Evolutionary conservation across 257 asterid species (phyloP).

Genomic region (Solanum infundibuliforme): DNA sequence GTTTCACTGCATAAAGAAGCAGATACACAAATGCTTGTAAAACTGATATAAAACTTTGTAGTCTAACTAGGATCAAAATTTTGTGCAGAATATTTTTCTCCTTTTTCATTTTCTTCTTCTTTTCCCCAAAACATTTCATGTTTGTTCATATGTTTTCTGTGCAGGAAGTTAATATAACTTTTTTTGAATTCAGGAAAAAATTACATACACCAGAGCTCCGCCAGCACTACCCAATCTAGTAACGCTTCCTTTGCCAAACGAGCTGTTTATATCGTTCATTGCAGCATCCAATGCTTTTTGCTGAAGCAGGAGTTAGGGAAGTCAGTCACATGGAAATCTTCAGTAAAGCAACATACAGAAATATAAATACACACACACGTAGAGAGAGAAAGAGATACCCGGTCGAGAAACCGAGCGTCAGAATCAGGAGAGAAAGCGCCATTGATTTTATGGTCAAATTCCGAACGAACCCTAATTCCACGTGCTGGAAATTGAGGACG

Average conservation of each 20-base stretch:
- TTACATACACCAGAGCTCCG: constrained; percentile 90
- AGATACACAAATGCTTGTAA: background rate
- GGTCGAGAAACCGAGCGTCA: constrained; percentile 73
- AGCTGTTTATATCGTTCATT: constrained; percentile 87
- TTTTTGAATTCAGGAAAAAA: background rate
- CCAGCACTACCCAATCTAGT: constrained; percentile 97
- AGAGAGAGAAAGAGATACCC: constrained; percentile 43
- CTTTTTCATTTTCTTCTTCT: background rate
- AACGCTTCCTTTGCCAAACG: constrained; percentile 97
- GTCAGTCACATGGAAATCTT: background rate
- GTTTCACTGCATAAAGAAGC: constrained; percentile 58
- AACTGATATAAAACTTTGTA: background rate
- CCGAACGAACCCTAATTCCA: constrained; percentile 58
- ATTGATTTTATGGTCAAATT: constrained; percentile 52
- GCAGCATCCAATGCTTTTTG: constrained; percentile 96
- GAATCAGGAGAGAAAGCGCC: constrained; percentile 68
- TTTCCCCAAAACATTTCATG: background rate
- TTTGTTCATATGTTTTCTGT: background rate
- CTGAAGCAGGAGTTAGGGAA: constrained; percentile 23
- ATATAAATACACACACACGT: background rate
- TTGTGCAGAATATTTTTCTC: background rate
- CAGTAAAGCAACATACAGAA: background rate
- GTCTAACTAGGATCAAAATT: background rate
- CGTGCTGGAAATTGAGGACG: background rate
- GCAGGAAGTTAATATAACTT: background rate